Evolutionary conservation across 257 asterid species (phyloP), one percentile per base, ranked within the genome.

Genomic region (Capsicum pubescens): DNA sequence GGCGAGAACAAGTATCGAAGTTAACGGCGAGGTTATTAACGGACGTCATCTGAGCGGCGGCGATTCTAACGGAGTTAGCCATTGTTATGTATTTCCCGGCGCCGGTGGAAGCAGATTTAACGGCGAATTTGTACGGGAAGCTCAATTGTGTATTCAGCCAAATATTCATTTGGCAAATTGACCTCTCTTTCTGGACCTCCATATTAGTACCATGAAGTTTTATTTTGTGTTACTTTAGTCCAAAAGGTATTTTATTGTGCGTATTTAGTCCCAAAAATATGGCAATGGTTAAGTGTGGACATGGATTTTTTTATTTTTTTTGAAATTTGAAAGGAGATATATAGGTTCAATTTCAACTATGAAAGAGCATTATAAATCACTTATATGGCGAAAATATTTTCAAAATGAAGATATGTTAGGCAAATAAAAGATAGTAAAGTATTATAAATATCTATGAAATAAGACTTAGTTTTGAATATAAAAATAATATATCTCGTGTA

Each of bases 1-100:
- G 95, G 85, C 94, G 98, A 72, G 98, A 88, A 88, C 99, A 95
- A 81, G 98, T 94, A 83, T 90, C 83, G 86, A 91, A 94, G 84
- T 96, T 96, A 83, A 90, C 79, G 80, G 95, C 88, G 83, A 96
- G 83, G 60, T 94, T 96, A 78, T 92, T 94, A 88, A 92, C 82
- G 69, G 98, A 94, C 81, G 98, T 96, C 98, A 96, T 94, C 90
- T 96, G 99, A 42, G 97, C 98, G 55, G 98, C 97, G 87, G 97
- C 98, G 82, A 96, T 87, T 80, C 97, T 91, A 64, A 91, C 84
- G 32, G 93, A 83, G 88, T 44, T 89, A 69, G 94, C 92, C 98
- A 93, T 93, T 84, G 86, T 67, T 88, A 87, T 83, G 42, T 67
- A 79, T 15, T 86, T 83, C 74, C 85, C 85, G 86, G 88, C 84